Percentiles rank a stretch among this genome's conserved stretches.
Conservation (phyloP, 1,284 basidiomycete genomes). For the Testicularia cyperi region DNA sequence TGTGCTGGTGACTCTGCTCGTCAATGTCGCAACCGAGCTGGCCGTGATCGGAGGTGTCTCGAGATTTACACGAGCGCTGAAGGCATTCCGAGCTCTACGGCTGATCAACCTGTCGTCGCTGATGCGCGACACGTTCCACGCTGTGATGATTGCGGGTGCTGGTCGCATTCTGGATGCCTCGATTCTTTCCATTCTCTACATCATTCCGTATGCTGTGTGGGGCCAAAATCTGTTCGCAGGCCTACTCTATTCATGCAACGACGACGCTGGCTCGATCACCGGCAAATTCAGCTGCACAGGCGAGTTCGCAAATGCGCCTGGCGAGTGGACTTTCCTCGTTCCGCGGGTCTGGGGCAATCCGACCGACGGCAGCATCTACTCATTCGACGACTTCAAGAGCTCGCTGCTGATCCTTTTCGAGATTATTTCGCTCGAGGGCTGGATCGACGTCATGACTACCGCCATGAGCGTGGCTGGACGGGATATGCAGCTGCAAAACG, state of each 20-base stretch:
- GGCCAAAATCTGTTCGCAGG: conserved; percentile 91
- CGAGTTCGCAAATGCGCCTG: conserved; percentile 67
- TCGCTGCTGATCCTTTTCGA: conserved; percentile 92
- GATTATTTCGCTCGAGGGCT: conserved; percentile 90
- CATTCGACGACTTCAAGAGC: conserved; percentile 84
- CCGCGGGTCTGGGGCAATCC: conserved; percentile 90
- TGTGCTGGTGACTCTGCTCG: conserved; percentile 77
- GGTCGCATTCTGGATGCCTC: conserved; percentile 85
- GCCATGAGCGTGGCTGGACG: conserved; percentile 77
- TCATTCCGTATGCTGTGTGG: conserved; percentile 97
- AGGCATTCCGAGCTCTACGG: conserved; percentile 83
- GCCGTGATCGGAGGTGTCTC: conserved; percentile 74
- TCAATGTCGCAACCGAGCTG: conserved; percentile 79
- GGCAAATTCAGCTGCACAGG: conserved; percentile 72
- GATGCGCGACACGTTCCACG: conserved; percentile 89
- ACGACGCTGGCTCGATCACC: conserved; percentile 63
- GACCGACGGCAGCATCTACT: conserved; percentile 77
- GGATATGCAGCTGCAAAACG: conserved; percentile 49
- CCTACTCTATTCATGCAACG: conserved; percentile 82
- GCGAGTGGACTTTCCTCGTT: conserved; percentile 70
- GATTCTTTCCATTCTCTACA: conserved; percentile 83
- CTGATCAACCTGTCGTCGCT: conserved; percentile 71
- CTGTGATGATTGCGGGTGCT: conserved; percentile 85
- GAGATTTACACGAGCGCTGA: conserved; percentile 80
- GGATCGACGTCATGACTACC: conserved; percentile 86